phyloP scores from a whole-genome alignment of 2,329 filamentous ascomycete genomes.

The Pyrenophora teres region DNA sequence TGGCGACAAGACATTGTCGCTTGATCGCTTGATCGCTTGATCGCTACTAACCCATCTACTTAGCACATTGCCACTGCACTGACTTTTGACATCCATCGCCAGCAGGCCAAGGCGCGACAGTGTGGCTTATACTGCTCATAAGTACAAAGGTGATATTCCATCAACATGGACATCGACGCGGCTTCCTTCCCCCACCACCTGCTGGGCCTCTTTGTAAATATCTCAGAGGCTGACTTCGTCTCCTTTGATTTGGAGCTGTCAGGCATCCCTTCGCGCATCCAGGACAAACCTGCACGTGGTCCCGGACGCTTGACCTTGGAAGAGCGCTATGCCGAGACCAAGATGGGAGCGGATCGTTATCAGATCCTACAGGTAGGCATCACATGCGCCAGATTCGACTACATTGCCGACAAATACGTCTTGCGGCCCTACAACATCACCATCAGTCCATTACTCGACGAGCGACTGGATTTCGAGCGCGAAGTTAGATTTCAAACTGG shows the following conservation, averaged over 20 bases:
- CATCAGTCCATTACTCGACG: conserved; percentile 60
- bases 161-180: conserved; percentile 62
- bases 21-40: conserved; percentile 18
- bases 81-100: conserved; percentile 1
- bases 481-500: conserved; percentile 63
- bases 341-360: conserved; percentile 64
- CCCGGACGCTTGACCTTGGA: conserved; percentile 58
- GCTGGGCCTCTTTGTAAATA: conserved; percentile 61
- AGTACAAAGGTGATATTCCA: too few species aligned
- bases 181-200: conserved; percentile 57
- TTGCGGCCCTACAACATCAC: conserved; percentile 69
- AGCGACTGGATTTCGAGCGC: conserved; percentile 63
- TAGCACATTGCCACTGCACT: conserved; percentile 10
- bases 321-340: conserved; percentile 64
- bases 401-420: conserved; percentile 55
- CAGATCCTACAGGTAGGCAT: conserved; percentile 70
- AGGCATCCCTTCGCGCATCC: conserved; percentile 58
- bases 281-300: conserved; percentile 39
- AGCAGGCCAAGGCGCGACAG: neutral
- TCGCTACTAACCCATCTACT: conserved; percentile 19
- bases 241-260: conserved; percentile 70
- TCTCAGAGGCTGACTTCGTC: conserved; percentile 65
- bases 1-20: conserved; percentile 8
- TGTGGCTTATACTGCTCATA: neutral
- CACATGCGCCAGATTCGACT: conserved; percentile 65